Evolutionary conservation across 768 basidiomycete genomes (phyloP).

Genomic region (Udeniomyces megalosporus): DNA sequence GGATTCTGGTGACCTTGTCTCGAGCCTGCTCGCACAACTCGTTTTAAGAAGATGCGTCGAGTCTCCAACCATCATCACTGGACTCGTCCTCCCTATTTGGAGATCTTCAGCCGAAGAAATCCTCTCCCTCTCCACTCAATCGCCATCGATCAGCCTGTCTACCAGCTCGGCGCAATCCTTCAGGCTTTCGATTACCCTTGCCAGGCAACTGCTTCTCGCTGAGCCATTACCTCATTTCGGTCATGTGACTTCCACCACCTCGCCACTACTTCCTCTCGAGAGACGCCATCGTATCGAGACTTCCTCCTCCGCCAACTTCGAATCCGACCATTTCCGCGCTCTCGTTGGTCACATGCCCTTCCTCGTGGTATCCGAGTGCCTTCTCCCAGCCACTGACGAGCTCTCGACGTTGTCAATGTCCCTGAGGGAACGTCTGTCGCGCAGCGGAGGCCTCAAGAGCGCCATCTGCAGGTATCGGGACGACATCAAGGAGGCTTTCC

Average conservation of each 20-base stretch:
- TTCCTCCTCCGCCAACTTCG: neutral
- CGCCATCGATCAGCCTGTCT: neutral
- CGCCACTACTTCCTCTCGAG: neutral
- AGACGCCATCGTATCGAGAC: slow-evolving; percentile 3
- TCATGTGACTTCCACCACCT: neutral
- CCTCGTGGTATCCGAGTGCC: neutral
- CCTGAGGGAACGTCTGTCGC: neutral
- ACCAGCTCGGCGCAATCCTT: neutral
- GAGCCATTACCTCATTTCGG: neutral
- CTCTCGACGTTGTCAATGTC: neutral
- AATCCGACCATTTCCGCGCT: neutral
- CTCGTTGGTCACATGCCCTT: slow-evolving; percentile 9
- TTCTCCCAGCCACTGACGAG: neutral
- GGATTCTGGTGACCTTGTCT: neutral
- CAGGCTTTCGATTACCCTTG: neutral
- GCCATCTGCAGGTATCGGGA: neutral
- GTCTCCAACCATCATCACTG: neutral
- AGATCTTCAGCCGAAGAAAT: neutral
- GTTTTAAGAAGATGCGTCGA: neutral
- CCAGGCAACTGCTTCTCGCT: neutral
- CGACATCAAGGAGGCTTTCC: slow-evolving; percentile 9
- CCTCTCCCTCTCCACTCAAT: neutral
- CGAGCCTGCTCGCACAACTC: neutral
- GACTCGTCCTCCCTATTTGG: slow-evolving; percentile 8
- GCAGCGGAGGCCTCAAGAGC: neutral